Percentiles rank a stretch among this genome's conserved stretches.
phyloP scores from a whole-genome alignment of 2,329 filamentous ascomycete species.

The Hypoxylon sp. region DNA sequence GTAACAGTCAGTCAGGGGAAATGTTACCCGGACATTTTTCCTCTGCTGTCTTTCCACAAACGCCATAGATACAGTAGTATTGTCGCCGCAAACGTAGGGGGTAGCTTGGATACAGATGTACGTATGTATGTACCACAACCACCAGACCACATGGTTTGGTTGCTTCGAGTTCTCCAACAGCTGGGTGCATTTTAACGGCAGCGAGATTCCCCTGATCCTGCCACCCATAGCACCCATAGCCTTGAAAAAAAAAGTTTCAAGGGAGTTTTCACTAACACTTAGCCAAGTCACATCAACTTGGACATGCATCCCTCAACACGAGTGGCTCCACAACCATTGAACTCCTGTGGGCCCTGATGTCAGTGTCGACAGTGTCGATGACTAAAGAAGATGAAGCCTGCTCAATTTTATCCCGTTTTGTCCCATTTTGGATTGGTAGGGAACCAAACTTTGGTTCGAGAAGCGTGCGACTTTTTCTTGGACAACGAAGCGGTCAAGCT shows the following conservation, averaged over 20 bases:
- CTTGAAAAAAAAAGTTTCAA: conserved; percentile 35
- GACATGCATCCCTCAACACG: conserved; percentile 41
- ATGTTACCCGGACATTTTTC: conserved; percentile 45
- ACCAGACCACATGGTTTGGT: conserved; percentile 53
- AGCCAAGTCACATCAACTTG: conserved; percentile 34
- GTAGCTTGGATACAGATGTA: conserved; percentile 27
- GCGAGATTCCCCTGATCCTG: conserved; percentile 38
- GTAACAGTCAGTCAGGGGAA: conserved; percentile 46
- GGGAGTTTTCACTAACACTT: conserved; percentile 30
- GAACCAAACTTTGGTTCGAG: conserved; percentile 41
- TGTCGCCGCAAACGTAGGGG: conserved; percentile 45
- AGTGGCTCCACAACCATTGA: conserved; percentile 40
- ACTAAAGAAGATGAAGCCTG: conserved; percentile 39
- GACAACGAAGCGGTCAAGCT: conserved; percentile 42
- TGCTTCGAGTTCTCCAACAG: conserved; percentile 46
- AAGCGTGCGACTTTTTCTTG: conserved; percentile 27
- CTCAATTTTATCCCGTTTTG: conserved; percentile 37
- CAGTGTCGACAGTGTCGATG: conserved; percentile 40
- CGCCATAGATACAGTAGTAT: conserved; percentile 44
- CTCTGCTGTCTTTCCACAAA: conserved; percentile 38
- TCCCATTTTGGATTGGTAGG: conserved; percentile 40
- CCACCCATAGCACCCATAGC: conserved; percentile 20
- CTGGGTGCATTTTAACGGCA: conserved; percentile 27
- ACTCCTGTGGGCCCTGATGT: conserved; percentile 44
- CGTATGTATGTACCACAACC: conserved; percentile 36